Conservation (phyloP, 495 filamentous ascomycete genomes). For the Lophiostoma macrostomum region DNA sequence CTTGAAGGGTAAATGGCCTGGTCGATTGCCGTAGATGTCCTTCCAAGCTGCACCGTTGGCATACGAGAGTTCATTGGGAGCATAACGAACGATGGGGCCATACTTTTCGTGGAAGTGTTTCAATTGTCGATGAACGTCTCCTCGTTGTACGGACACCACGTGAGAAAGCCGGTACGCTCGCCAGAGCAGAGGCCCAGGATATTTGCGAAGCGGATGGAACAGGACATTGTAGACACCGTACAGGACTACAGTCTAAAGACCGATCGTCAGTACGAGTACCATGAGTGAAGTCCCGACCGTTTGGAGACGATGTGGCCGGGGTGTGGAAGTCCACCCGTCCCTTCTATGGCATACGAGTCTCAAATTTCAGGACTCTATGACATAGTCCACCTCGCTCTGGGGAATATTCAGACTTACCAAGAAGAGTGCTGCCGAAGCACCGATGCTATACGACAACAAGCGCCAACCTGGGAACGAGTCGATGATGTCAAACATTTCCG, state of each 20-base stretch:
- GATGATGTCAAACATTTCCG: too few species aligned
- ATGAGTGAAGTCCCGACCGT: too few species aligned
- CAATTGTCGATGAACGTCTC: conserved; percentile 13
- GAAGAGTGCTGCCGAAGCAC: too few species aligned
- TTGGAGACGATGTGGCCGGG: too few species aligned
- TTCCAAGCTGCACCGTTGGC: conserved; percentile 22
- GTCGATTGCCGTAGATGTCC: conserved; percentile 23
- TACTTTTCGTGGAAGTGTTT: conserved; percentile 26
- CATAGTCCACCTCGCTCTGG: too few species aligned
- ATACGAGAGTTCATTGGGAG: conserved; percentile 27
- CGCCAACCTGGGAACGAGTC: too few species aligned
- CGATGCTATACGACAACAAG: too few species aligned
- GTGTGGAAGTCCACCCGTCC: too few species aligned
- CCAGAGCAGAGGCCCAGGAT: conserved; percentile 52
- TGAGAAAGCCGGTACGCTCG: conserved; percentile 44
- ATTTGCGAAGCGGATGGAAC: conserved; percentile 49
- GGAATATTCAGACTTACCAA: too few species aligned
- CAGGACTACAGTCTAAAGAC: neutral
- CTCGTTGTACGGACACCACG: conserved; percentile 19
- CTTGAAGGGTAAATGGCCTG: conserved; percentile 3
- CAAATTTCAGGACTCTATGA: too few species aligned
- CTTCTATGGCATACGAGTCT: too few species aligned
- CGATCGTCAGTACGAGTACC: neutral
- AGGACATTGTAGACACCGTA: conserved; percentile 46
- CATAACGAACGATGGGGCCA: conserved; percentile 21